Evolutionary conservation across 148 eudicot genomes (phyloP).

Genomic region (Cornus florida): DNA sequence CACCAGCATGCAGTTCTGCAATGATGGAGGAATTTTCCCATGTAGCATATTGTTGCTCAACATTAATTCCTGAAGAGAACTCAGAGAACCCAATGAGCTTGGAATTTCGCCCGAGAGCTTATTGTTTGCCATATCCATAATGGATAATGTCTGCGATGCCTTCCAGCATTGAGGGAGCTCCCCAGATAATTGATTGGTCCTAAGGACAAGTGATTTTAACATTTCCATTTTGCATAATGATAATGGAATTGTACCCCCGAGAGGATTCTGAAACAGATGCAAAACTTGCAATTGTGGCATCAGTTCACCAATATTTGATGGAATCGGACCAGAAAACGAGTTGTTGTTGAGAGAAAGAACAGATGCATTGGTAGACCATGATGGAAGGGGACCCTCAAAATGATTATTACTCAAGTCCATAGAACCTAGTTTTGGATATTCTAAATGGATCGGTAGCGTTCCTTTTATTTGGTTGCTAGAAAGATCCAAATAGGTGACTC

Average conservation of each 20-base stretch:
- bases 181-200: not conserved
- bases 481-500: conserved; percentile 4
- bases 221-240: conserved; percentile 8
- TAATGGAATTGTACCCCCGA: conserved; percentile 20
- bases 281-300: not conserved
- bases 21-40: conserved; percentile 21
- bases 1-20: not conserved
- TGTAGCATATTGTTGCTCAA: conserved; percentile 26
- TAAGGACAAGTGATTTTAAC: conserved; percentile 18
- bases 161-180: not conserved
- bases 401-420: not conserved
- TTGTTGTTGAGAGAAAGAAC: conserved; percentile 9
- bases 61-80: conserved; percentile 3
- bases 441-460: not conserved
- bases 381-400: not conserved
- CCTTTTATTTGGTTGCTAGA: conserved; percentile 16
- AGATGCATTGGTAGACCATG: conserved; percentile 5
- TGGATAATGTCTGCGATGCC: not conserved
- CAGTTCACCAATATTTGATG: not conserved
- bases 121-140: not conserved
- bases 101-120: conserved; percentile 24
- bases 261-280: conserved; percentile 20
- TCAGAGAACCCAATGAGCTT: conserved; percentile 6
- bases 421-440: not conserved
- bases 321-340: conserved; percentile 9